A percentile compares a stretch with the other conserved stretches of the same genome.
Conservation (phyloP, 495 filamentous ascomycete species). For the Penicillium odoratum region DNA sequence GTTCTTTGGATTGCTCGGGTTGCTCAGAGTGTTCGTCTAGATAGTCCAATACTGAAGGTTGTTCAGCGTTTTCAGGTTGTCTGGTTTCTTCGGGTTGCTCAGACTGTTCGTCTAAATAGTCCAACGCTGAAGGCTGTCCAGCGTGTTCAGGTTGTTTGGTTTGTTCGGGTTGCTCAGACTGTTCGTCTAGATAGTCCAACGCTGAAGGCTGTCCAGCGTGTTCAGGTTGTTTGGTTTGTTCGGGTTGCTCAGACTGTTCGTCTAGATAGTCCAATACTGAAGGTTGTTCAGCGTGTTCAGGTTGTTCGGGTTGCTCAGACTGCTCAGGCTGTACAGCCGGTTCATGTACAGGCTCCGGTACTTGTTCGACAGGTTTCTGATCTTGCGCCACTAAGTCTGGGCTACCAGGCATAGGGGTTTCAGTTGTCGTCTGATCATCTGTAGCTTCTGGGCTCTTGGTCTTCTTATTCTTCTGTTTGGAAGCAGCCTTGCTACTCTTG, state of each 20-base stretch:
- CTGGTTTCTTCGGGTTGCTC: too few relatives aligned
- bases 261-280: not conserved
- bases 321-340: not conserved
- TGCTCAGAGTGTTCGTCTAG: constrained; percentile 1
- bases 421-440: constrained; percentile 32
- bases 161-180: not conserved
- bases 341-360: constrained; percentile 24
- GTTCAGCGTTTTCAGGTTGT: constrained; percentile 18
- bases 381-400: constrained; percentile 27
- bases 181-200: not conserved
- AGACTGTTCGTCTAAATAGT: not conserved
- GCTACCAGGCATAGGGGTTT: constrained; percentile 28
- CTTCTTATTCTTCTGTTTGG: constrained; percentile 46
- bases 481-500: constrained; percentile 33
- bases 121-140: not conserved
- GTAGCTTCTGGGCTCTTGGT: constrained; percentile 35
- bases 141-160: not conserved
- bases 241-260: not conserved
- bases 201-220: not conserved
- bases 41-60: too few relatives aligned
- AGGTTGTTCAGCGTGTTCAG: constrained; percentile 15
- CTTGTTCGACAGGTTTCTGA: constrained; percentile 22
- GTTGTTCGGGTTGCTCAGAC: too few relatives aligned
- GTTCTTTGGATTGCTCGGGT: not conserved
- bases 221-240: not conserved